A percentile compares a stretch with the other conserved stretches of the same genome.
Evolutionary conservation across 495 filamentous ascomycete genomes (phyloP).

Genomic region (Sordaria brevicollis): DNA sequence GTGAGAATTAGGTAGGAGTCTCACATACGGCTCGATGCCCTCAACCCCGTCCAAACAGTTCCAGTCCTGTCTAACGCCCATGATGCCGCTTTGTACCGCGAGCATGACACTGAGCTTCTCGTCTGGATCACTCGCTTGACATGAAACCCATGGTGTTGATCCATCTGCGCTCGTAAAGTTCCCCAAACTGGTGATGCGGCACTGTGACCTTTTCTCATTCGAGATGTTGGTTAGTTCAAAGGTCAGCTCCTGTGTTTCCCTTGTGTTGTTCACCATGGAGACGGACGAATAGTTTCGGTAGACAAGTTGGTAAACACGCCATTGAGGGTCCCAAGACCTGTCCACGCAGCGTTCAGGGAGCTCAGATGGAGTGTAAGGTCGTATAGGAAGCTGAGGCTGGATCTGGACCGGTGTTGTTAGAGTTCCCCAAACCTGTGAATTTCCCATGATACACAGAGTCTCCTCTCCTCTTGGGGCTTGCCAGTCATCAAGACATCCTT

Average conservation of each 20-base stretch:
- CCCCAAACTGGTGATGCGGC: background rate
- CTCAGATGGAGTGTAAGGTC: constrained; percentile 9
- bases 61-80: constrained; percentile 16
- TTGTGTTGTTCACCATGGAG: background rate
- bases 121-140: background rate
- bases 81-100: constrained; percentile 4
- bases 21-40: constrained; percentile 9
- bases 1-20: background rate
- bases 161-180: constrained; percentile 4
- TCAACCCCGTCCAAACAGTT: constrained; percentile 8
- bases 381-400: constrained; percentile 11
- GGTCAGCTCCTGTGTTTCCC: constrained; percentile 1
- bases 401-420: constrained; percentile 11
- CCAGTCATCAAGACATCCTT: constrained; percentile 12
- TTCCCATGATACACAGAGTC: constrained; percentile 13
- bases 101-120: constrained; percentile 1
- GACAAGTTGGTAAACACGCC: constrained; percentile 8
- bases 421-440: constrained; percentile 11
- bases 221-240: constrained; percentile 12
- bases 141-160: constrained; percentile 6
- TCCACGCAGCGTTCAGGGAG: constrained; percentile 7
- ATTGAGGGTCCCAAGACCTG: constrained; percentile 10
- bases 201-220: constrained; percentile 1
- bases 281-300: constrained; percentile 1
- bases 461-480: constrained; percentile 10